Evolutionary conservation across 1,284 basidiomycete species (phyloP), one percentile per base, ranked within the genome.

Genomic region (Irpex sp.): DNA sequence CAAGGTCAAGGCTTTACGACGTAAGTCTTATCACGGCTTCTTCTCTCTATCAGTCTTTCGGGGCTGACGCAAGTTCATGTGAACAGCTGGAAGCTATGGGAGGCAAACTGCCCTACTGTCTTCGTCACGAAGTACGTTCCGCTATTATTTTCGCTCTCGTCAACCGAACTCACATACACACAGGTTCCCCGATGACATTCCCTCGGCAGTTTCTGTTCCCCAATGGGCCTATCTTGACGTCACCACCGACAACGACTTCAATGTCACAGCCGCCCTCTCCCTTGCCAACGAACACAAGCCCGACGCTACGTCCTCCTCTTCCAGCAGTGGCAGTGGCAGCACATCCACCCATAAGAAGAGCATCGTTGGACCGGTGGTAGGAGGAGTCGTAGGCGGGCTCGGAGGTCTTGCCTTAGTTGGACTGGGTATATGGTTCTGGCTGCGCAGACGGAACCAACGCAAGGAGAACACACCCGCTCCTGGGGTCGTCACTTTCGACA

Each of bases 191-290:
- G 55, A 57, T 8, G 8, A n/a, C 33, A 64, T 66, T 15, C 65
- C 65, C 8, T 11, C 43, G 5, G 56, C 47, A 1, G 63, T 63
- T 6, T 33, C 59, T 1, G 59, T 66, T 4, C 65, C 65, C 5
- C 43, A 43, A 15, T 66, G 65, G 65, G 63, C 60, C 7, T 66
- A 59, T 47, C 61, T 63, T 35, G 58, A 64, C 53, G 63, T 66
- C 1, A 51, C 17, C 2, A 35, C 46, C 11, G 57, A 21, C 31
- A 17, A 36, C 53, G 21, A 31, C 19, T 64, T 64, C 60, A 56
- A 36, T 26, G 13, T 59, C 19, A n/a, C 37, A 0, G 50, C 36
- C 50, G 60, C 63, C 13, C 19, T 57, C 19, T 8, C 43, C 1
- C 21, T 39, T 9, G 63, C 54, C 35, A 36, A n/a, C n/a, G 58